Percentiles rank a stretch among this genome's conserved stretches.
Evolutionary conservation across 164 flowering plant species (phyloP).

Genomic region (Annona cherimola): DNA sequence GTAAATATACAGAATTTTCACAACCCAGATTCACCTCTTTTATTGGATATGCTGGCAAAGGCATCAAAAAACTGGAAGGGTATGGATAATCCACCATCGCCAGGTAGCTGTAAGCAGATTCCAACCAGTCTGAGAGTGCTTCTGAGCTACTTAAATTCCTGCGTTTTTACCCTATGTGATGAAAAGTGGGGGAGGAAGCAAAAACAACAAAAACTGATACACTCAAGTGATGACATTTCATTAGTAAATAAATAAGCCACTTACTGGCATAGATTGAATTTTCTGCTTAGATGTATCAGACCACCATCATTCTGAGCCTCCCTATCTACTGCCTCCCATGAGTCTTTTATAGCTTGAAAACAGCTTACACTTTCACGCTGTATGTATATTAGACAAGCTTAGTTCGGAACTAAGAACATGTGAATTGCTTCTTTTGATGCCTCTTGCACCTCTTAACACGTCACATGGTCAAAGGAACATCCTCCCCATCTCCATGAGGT

Average conservation of each 20-base stretch:
- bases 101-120: constrained; percentile 76
- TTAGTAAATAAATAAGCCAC: neutral
- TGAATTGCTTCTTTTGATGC: neutral
- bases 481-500: too few species aligned
- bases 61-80: constrained; percentile 71
- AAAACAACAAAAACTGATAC: neutral
- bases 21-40: constrained; percentile 53
- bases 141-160: constrained; percentile 52
- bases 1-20: neutral
- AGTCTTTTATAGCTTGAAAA: constrained; percentile 65
- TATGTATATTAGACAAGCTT: neutral
- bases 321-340: constrained; percentile 53
- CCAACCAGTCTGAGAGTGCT: constrained; percentile 67
- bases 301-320: constrained; percentile 53
- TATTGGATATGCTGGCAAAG: constrained; percentile 83
- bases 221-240: neutral
- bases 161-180: constrained; percentile 7
- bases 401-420: neutral
- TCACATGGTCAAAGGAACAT: too few species aligned
- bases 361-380: constrained; percentile 81
- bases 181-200: neutral
- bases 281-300: constrained; percentile 43
- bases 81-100: constrained; percentile 92
- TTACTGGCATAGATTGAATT: constrained; percentile 67
- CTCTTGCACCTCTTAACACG: neutral